phyloP scores from a whole-genome alignment of 495 filamentous ascomycete species.

The Daldinia childiae region DNA sequence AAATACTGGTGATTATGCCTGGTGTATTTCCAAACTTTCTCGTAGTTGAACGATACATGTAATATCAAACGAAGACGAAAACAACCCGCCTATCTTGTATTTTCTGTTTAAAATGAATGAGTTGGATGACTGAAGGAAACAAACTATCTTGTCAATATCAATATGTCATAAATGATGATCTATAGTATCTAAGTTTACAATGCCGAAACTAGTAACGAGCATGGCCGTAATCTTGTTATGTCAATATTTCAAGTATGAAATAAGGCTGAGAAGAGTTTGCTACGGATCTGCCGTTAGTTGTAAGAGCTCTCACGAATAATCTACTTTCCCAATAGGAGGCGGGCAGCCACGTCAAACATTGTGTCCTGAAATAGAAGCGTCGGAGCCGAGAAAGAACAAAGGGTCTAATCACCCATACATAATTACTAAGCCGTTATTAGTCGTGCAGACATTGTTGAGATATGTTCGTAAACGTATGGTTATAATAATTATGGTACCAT shows the following conservation, averaged over 20 bases:
- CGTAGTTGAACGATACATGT: no score
- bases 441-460: background rate
- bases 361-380: conserved; percentile 1
- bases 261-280: background rate
- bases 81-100: no score
- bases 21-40: no score
- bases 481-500: background rate
- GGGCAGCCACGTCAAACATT: background rate
- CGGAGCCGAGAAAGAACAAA: background rate
- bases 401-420: background rate
- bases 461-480: conserved; percentile 3
- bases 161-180: background rate
- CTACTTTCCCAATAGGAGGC: background rate
- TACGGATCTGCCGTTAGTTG: background rate
- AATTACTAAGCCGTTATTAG: background rate
- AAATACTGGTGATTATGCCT: no score
- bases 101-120: no score
- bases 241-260: background rate
- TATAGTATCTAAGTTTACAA: background rate
- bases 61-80: no score
- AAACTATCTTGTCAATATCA: background rate
- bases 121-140: background rate
- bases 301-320: background rate
- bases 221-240: background rate
- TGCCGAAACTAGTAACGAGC: background rate